A percentile compares a stretch with the other conserved stretches of the same genome.
Conservation (phyloP, 202 grass and related monocot species). For the Bolboschoenoplectus hybrid region DNA sequence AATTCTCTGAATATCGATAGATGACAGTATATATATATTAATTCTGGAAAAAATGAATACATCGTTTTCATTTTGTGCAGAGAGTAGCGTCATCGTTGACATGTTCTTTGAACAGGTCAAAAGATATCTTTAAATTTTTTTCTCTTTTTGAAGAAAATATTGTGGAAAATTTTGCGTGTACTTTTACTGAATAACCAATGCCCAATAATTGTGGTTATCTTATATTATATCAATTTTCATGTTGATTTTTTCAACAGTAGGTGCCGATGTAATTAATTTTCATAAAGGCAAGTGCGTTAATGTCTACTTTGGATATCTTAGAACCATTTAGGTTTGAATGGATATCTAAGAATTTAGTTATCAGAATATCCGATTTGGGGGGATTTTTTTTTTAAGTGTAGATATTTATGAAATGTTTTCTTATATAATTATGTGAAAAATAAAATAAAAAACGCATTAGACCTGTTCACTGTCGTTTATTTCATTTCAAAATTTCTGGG, state of each 20-base stretch:
- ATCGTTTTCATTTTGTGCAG: neutral
- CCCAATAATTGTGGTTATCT: neutral
- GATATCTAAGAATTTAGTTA: neutral
- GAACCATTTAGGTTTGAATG: neutral
- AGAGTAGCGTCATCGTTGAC: neutral
- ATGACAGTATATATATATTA: no score
- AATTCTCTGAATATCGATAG: no score
- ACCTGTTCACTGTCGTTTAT: no score
- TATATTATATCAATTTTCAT: neutral
- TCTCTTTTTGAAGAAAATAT: slow-evolving; percentile 1
- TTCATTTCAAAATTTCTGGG: no score
- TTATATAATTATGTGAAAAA: neutral
- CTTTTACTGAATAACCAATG: neutral
- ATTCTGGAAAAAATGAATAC: neutral
- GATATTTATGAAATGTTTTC: no score
- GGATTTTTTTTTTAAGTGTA: neutral
- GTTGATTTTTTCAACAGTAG: neutral
- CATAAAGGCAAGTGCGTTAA: neutral
- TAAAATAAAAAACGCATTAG: neutral
- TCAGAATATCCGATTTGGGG: neutral
- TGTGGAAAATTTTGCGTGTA: neutral
- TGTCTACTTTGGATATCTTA: neutral
- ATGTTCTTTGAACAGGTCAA: slow-evolving; percentile 1
- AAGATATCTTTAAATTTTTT: neutral
- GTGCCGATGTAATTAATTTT: neutral